Conservation (phyloP, 1,284 basidiomycete genomes). For the Pseudozyma tsukubaensis region DNA sequence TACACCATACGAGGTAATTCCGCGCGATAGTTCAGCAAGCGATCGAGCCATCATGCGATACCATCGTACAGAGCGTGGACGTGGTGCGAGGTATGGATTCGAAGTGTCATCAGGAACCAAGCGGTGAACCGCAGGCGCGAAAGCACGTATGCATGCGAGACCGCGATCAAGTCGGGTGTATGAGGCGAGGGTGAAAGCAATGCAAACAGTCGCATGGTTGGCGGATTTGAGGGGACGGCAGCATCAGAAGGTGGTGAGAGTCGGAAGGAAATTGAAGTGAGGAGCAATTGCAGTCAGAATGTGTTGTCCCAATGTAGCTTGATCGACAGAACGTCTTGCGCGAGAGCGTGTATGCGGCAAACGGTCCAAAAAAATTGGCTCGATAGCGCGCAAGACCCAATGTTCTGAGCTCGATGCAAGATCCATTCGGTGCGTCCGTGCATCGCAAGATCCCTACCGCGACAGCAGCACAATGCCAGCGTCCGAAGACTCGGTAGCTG, state of each 20-base stretch:
- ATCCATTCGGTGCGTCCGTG: background rate
- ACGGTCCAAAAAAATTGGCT: background rate
- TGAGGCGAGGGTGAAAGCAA: too few relatives aligned
- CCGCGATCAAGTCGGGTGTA: too few relatives aligned
- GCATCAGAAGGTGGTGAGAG: slow-evolving; percentile 5
- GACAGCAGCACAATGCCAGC: background rate
- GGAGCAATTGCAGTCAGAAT: slow-evolving; percentile 41
- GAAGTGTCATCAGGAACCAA: too few relatives aligned
- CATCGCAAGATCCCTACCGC: background rate
- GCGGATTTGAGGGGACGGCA: background rate
- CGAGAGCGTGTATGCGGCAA: too few relatives aligned
- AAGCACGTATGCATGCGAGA: too few relatives aligned
- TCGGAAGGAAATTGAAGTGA: slow-evolving; percentile 21
- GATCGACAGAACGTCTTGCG: background rate
- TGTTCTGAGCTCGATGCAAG: background rate
- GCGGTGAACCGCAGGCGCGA: too few relatives aligned
- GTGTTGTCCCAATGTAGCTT: slow-evolving; percentile 14
- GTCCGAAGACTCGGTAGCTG: background rate
- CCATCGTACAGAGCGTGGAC: too few relatives aligned
- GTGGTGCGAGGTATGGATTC: too few relatives aligned
- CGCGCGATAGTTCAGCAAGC: too few relatives aligned
- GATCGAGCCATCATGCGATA: too few relatives aligned
- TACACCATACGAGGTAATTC: background rate
- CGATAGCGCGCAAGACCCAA: background rate
- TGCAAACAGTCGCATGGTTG: too few relatives aligned